A percentile compares a stretch with the other conserved stretches of the same genome.
Conservation (phyloP, 2,329 filamentous ascomycete species). For the Bipolaris zeicola region DNA sequence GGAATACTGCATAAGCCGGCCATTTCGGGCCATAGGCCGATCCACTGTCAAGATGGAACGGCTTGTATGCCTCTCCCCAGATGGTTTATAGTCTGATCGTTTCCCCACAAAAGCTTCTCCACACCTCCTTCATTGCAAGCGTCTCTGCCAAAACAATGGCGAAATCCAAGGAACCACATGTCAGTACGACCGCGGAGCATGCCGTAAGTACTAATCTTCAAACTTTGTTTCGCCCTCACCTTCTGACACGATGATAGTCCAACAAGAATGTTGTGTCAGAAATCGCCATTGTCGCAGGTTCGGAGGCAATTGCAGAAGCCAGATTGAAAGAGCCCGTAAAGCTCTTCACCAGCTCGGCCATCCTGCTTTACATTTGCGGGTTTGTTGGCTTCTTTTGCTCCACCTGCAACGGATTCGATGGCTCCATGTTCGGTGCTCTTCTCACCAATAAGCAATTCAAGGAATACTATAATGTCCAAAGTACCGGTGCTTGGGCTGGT, state of each 20-base stretch:
- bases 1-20: conserved; percentile 20
- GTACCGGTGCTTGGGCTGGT: conserved; percentile 52
- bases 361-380: conserved; percentile 32
- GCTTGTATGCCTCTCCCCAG: conserved; percentile 4
- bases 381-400: conserved; percentile 52
- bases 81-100: conserved; percentile 21
- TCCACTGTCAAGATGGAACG: conserved; percentile 1
- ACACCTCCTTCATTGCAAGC: conserved; percentile 17
- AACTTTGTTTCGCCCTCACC: not conserved
- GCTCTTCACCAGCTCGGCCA: conserved; percentile 19
- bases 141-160: conserved; percentile 20
- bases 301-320: conserved; percentile 62
- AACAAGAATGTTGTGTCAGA: conserved; percentile 30
- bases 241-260: conserved; percentile 12
- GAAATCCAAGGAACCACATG: conserved; percentile 19
- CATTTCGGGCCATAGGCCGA: conserved; percentile 18
- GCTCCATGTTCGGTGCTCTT: conserved; percentile 61
- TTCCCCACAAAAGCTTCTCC: conserved; percentile 11
- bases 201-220: conserved; percentile 12
- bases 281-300: conserved; percentile 57
- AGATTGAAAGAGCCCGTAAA: conserved; percentile 58
- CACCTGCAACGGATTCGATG: conserved; percentile 65
- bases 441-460: conserved; percentile 54
- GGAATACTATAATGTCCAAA: conserved; percentile 50
- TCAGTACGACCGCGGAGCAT: conserved; percentile 23